Base-by-base conservation (phyloP, 2,329 filamentous ascomycete species). In the Sporothrix sp. region DNA sequence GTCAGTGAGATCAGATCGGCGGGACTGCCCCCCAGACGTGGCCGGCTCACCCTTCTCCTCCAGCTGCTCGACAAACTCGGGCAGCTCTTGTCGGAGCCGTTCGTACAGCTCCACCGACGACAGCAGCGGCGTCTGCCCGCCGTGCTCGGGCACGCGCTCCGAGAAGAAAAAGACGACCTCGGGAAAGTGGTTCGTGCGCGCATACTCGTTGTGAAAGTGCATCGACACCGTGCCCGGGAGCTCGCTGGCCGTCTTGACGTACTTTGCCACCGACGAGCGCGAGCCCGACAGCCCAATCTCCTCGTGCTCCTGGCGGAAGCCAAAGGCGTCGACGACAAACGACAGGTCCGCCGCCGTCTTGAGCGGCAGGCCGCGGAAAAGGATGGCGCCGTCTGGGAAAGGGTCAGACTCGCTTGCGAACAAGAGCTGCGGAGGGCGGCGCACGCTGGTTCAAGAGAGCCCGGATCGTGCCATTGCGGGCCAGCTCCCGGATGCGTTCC, bases 151-250 rank as follows among this genome's bases (percentile, higher is more conserved):
- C n/a, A 54, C 55, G 2, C 54, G 53, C 9, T 57, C 52, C 28
- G 58, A 58, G 30, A 57, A 60, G 45, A 63, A 62, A 10, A 63
- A 44, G 10, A 61, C 57, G 52, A 59, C 59, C 11, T 55, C 58
- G 2, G 59, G 60, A 13, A 56, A 60, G 21, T 63, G 60, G 16
- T 59, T 57, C 11, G 58, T 58, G 23, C 59, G 43, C 0, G 57
- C 57, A 38, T 60, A 61, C 53, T 62, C 60, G 32, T 62, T 59
- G 44, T 62, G 58, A 10, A 58, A 57, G 32, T 58, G 58, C 13
- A 61, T 57, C 2, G 56, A 58, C 33, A 57, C 54, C 2, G 57
- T 58, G 25, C 57, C 60, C 1, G 59, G 59, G 5, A 59, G 58
- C 53, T 62, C 61, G 48, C 61, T 63, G 20, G 60, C 61, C 3